Conservation (phyloP, 169 alveolate genomes). For the Cyclospora cayetanensis region DNA sequence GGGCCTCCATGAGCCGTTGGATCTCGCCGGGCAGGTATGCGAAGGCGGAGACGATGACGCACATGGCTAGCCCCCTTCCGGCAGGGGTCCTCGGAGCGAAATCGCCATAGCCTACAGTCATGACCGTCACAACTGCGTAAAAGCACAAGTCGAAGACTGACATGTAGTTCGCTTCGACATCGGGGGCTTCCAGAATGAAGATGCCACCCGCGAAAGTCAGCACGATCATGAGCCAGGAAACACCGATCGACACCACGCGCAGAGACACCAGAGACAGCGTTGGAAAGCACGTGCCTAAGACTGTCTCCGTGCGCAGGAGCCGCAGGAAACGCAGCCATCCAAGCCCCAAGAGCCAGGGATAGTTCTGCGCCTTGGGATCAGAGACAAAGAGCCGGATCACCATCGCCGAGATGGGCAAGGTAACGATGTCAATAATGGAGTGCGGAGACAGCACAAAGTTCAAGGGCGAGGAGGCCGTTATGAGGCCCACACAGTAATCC, state of each 20-base stretch:
- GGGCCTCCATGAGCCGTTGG: slow-evolving; percentile 75
- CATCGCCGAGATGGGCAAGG: slow-evolving; percentile 33
- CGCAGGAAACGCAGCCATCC: slow-evolving; percentile 59
- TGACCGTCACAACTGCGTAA: slow-evolving; percentile 76
- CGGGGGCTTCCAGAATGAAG: slow-evolving; percentile 74
- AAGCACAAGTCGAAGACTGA: slow-evolving; percentile 71
- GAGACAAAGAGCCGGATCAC: slow-evolving; percentile 4
- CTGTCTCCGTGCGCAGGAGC: slow-evolving; percentile 31
- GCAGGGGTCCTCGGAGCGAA: slow-evolving; percentile 74
- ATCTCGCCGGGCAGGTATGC: slow-evolving; percentile 74
- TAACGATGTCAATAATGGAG: slow-evolving; percentile 19
- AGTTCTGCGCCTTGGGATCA: neutral
- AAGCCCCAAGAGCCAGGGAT: slow-evolving; percentile 45
- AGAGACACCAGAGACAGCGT: neutral
- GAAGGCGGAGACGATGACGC: slow-evolving; percentile 71
- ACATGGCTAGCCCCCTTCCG: slow-evolving; percentile 73
- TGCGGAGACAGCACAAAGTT: slow-evolving; percentile 56
- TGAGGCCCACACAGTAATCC: slow-evolving; percentile 73
- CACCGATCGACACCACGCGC: slow-evolving; percentile 36
- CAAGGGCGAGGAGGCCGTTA: slow-evolving; percentile 65
- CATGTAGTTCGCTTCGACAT: slow-evolving; percentile 4
- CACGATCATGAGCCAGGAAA: slow-evolving; percentile 70
- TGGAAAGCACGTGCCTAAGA: slow-evolving; percentile 35
- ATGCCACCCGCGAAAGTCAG: slow-evolving; percentile 77
- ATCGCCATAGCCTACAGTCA: slow-evolving; percentile 77